Evolutionary conservation across 1,139 yeast genomes (phyloP).

Genomic region (Pichia inconspicua): DNA sequence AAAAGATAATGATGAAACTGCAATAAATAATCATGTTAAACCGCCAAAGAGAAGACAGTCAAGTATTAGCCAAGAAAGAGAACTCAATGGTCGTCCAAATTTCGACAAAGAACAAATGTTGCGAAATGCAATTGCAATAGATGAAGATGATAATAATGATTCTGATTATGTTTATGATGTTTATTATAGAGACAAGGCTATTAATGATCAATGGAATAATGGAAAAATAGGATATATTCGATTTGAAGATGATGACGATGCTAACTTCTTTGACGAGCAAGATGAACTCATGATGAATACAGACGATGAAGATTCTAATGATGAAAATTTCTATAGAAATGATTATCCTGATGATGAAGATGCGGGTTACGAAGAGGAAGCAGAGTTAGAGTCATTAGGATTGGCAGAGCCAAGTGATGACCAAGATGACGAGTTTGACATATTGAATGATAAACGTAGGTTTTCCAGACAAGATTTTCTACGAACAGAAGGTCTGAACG

Average conservation of each 20-base stretch:
- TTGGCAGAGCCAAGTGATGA: conserved; percentile 31
- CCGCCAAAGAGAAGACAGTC: conserved; percentile 23
- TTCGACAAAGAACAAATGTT: conserved; percentile 8
- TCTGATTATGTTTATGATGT: conserved; percentile 87
- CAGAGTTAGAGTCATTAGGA: conserved; percentile 16
- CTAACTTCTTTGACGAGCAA: conserved; percentile 41
- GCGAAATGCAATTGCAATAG: conserved; percentile 1
- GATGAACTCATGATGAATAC: conserved; percentile 38
- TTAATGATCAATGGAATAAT: conserved; percentile 40
- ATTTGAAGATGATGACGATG: conserved; percentile 61
- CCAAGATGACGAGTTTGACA: conserved; percentile 32
- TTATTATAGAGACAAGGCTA: conserved; percentile 53
- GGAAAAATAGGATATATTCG: conserved; percentile 58
- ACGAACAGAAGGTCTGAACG: conserved; percentile 23
- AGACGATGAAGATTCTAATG: conserved; percentile 73
- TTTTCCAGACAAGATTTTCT: conserved; percentile 23
- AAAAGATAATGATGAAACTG: conserved; percentile 26
- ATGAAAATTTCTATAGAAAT: conserved; percentile 85
- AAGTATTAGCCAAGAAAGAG: conserved; percentile 11
- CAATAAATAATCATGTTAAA: conserved; percentile 14
- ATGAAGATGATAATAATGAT: conserved; percentile 28
- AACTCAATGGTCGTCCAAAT: conserved; percentile 8
- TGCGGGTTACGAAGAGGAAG: conserved; percentile 29
- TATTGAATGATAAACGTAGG: conserved; percentile 25
- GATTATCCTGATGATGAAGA: conserved; percentile 95